Percentiles rank a stretch among this genome's conserved stretches.
Evolutionary conservation across 441 rosid genomes (phyloP).

Genomic region (Arabidopsis lyrata): DNA sequence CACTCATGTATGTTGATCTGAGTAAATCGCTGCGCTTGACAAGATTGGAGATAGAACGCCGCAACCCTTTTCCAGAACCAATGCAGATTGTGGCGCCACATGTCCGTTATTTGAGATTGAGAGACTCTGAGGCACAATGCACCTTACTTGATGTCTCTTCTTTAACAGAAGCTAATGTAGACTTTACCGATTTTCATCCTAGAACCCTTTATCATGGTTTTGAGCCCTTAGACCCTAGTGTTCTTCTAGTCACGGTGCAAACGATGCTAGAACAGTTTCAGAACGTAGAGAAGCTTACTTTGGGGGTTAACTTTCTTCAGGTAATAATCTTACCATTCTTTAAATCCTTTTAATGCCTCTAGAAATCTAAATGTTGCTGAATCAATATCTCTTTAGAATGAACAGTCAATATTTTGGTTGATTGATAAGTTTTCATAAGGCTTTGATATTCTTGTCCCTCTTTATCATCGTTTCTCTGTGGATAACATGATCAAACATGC

Average conservation of each 20-base stretch:
- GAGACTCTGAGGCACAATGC: not conserved
- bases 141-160: not conserved
- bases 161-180: slow-evolving; percentile 14
- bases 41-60: not conserved
- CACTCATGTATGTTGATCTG: not conserved
- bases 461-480: not conserved
- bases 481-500: not conserved
- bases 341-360: not conserved
- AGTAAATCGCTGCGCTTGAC: not conserved
- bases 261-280: slow-evolving; percentile 6
- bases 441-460: not conserved
- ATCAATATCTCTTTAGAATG: too few relatives aligned
- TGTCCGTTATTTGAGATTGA: slow-evolving; percentile 11
- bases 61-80: not conserved
- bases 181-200: not conserved
- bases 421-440: not conserved
- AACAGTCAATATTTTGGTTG: not conserved
- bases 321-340: not conserved
- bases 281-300: slow-evolving; percentile 5
- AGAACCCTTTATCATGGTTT: not conserved
- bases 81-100: slow-evolving; percentile 14
- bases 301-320: slow-evolving; percentile 13
- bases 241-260: not conserved
- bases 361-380: too few relatives aligned
- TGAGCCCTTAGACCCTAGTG: not conserved